phyloP scores from a whole-genome alignment of 2,329 filamentous ascomycete species.

The Scytalidium lignicola region DNA sequence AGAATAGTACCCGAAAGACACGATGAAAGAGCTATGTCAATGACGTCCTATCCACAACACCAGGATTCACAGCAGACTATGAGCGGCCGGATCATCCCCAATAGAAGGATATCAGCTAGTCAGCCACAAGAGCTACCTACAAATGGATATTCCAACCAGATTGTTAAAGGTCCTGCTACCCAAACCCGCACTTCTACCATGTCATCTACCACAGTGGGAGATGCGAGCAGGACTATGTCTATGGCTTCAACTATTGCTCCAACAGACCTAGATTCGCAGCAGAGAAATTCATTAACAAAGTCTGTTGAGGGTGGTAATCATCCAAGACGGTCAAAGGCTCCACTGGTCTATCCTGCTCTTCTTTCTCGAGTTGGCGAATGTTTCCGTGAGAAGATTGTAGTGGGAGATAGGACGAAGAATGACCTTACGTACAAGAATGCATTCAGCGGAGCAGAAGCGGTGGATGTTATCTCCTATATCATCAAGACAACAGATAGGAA shows the following conservation, averaged over 20 bases:
- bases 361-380: slow-evolving; percentile 90
- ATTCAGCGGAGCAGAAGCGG: slow-evolving; percentile 91
- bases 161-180: slow-evolving; percentile 33
- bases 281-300: slow-evolving; percentile 51
- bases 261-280: slow-evolving; percentile 48
- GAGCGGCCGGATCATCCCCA: slow-evolving; percentile 87
- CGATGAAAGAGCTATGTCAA: slow-evolving; percentile 92
- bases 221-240: slow-evolving; percentile 70
- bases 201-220: slow-evolving; percentile 33
- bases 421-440: slow-evolving; percentile 95
- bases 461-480: slow-evolving; percentile 92
- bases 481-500: slow-evolving; percentile 97
- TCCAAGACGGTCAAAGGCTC: slow-evolving; percentile 47
- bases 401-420: slow-evolving; percentile 91
- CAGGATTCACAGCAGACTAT: slow-evolving; percentile 83
- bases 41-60: slow-evolving; percentile 78
- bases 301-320: slow-evolving; percentile 23
- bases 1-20: slow-evolving; percentile 72
- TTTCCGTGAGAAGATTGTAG: slow-evolving; percentile 81
- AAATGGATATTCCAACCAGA: slow-evolving; percentile 20
- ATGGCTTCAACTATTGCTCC: slow-evolving; percentile 81
- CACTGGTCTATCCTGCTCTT: slow-evolving; percentile 88
- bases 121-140: slow-evolving; percentile 19
- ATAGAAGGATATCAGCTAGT: slow-evolving; percentile 46
- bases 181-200: slow-evolving; percentile 57